Percentiles rank a stretch among this genome's conserved stretches.
These are phyloP conservation scores for Sambucus nigra DNA, from an alignment of 129 eudicot genomes.

Conservation along the genomic window DNA sequence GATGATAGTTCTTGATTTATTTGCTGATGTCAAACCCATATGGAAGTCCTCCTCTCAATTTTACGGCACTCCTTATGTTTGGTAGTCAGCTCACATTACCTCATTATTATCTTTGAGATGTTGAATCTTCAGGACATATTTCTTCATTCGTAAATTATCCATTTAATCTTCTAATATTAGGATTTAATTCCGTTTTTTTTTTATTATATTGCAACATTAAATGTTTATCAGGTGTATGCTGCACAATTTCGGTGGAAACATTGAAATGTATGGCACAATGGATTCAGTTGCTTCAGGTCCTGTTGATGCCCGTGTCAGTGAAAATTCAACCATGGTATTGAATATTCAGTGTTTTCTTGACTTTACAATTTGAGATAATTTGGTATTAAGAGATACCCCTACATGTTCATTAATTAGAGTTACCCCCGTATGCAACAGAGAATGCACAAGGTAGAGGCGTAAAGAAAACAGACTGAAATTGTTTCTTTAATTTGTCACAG, in stretches of 20 bases:
- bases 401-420: no score
- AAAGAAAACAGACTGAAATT: no score
- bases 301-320: conserved; percentile 67
- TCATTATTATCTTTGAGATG: not conserved
- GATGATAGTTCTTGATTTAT: conserved; percentile 97
- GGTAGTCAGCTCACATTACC: conserved; percentile 32
- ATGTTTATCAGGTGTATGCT: conserved; percentile 87
- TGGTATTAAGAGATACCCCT: no score
- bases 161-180: not conserved
- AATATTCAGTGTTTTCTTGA: not conserved
- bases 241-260: conserved; percentile 95
- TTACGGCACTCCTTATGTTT: conserved; percentile 90
- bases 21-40: conserved; percentile 92
- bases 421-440: no score
- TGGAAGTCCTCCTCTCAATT: conserved; percentile 96
- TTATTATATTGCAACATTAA: not conserved
- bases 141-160: not conserved
- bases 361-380: no score
- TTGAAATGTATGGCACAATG: conserved; percentile 94
- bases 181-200: not conserved
- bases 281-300: conserved; percentile 91
- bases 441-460: no score
- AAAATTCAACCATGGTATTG: conserved; percentile 85
- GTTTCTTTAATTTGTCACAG: no score
- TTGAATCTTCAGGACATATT: not conserved